These are phyloP conservation scores for Gossypium bickii DNA, from an alignment of 345 rosid species.

Conservation along the genomic window DNA sequence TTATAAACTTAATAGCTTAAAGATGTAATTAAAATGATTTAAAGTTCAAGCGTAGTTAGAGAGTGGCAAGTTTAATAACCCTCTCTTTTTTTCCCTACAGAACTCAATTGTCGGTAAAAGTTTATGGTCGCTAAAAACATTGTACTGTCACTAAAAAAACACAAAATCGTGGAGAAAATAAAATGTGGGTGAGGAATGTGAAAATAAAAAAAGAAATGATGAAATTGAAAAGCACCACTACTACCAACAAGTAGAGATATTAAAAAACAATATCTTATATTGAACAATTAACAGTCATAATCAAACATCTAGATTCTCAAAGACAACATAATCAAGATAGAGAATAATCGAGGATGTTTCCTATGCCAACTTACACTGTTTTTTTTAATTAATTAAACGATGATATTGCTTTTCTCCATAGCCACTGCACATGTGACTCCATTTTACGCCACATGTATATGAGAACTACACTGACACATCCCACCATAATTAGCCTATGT, in stretches of 20 bases:
- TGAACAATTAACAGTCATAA: background rate
- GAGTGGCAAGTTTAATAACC: too few species aligned
- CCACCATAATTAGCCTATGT: background rate
- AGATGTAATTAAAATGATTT: too few species aligned
- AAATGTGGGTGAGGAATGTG: too few species aligned
- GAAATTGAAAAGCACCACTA: background rate
- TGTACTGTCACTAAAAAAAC: background rate
- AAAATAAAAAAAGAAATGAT: too few species aligned
- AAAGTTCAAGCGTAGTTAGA: too few species aligned
- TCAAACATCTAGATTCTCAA: background rate
- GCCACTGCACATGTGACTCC: background rate
- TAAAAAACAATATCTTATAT: background rate
- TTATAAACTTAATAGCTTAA: fast-evolving
- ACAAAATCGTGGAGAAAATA: too few species aligned
- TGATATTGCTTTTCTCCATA: background rate
- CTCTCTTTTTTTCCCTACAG: too few species aligned
- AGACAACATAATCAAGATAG: background rate
- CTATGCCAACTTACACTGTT: background rate
- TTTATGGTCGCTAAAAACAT: background rate
- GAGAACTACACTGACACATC: background rate
- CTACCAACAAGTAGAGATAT: background rate
- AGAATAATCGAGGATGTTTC: slow-evolving; percentile 16
- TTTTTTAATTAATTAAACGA: background rate
- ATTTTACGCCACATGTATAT: background rate
- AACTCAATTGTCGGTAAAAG: background rate